Evolutionary conservation across 306 rosid species (phyloP).

Genomic region (Ochetophila trinervis): DNA sequence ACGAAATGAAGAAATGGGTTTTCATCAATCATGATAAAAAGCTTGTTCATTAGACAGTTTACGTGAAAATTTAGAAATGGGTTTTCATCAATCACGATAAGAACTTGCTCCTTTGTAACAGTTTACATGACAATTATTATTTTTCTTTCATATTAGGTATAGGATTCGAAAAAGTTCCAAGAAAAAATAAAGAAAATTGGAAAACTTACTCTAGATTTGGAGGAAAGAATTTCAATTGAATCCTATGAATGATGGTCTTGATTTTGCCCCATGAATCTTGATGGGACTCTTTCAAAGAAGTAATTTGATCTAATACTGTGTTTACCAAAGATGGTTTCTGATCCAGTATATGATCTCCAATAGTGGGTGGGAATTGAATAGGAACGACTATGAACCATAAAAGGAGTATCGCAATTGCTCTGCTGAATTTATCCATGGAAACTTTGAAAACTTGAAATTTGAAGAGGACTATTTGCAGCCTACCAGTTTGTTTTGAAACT

Average conservation of each 20-base stretch:
- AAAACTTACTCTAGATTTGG: constrained; percentile 59
- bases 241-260: constrained; percentile 36
- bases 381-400: constrained; percentile 32
- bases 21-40: background rate
- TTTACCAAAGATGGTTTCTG: constrained; percentile 33
- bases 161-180: too few species aligned
- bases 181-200: too few species aligned
- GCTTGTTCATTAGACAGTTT: too few species aligned
- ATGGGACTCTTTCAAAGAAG: constrained; percentile 46
- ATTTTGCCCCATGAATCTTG: constrained; percentile 48
- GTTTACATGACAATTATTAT: too few species aligned
- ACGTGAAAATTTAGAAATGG: too few species aligned
- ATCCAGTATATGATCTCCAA: constrained; percentile 30
- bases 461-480: too few species aligned
- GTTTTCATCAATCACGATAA: too few species aligned
- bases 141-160: too few species aligned
- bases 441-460: too few species aligned
- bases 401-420: constrained; percentile 31
- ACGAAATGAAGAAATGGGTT: background rate
- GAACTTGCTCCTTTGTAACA: too few species aligned
- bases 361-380: constrained; percentile 35
- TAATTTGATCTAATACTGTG: constrained; percentile 36
- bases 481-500: background rate
- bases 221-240: constrained; percentile 51
- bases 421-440: constrained; percentile 44